These are phyloP conservation scores for Claviceps arundinis DNA, from an alignment of 2,329 filamentous ascomycete species.

Conservation along the genomic window DNA sequence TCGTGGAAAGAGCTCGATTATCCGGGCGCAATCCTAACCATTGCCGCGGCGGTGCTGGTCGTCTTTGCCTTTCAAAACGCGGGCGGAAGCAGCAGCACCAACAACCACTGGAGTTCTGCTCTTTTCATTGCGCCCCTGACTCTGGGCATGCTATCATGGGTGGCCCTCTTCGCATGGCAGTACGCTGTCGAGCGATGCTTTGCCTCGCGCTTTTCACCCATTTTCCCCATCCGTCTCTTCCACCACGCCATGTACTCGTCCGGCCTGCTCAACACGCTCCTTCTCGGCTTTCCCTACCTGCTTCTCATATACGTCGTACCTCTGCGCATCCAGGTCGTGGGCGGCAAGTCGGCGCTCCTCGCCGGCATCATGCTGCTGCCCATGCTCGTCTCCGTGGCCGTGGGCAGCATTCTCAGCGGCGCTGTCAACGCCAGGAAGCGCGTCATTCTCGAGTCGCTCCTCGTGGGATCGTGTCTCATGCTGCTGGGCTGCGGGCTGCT, in stretches of 20 bases:
- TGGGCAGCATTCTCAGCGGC: constrained; percentile 30
- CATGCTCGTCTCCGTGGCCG: constrained; percentile 34
- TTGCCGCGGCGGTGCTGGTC: constrained; percentile 39
- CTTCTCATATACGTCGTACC: constrained; percentile 36
- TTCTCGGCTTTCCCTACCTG: constrained; percentile 37
- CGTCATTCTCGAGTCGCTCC: constrained; percentile 29
- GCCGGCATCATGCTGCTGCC: constrained; percentile 40
- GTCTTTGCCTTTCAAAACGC: constrained; percentile 45
- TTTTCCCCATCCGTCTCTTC: constrained; percentile 35
- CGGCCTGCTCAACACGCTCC: constrained; percentile 29
- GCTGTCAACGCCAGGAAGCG: constrained; percentile 28
- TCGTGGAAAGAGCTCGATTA: constrained; percentile 39
- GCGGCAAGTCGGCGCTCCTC: constrained; percentile 29
- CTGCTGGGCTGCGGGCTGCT: constrained; percentile 33
- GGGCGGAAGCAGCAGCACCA: constrained; percentile 8
- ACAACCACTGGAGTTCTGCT: constrained; percentile 28
- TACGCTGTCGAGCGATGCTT: constrained; percentile 13
- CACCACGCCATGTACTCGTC: constrained; percentile 31
- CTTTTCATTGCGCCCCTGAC: constrained; percentile 19
- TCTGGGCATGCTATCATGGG: constrained; percentile 16
- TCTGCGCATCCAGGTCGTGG: constrained; percentile 35
- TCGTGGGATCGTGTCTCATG: constrained; percentile 28
- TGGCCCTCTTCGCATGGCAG: constrained; percentile 17
- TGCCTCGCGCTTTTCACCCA: constrained; percentile 19
- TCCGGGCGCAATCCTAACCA: constrained; percentile 37